Evolutionary conservation across 2,329 filamentous ascomycete species (phyloP), one percentile per base, ranked within the genome.

Genomic region (Colletotrichum sp.): DNA sequence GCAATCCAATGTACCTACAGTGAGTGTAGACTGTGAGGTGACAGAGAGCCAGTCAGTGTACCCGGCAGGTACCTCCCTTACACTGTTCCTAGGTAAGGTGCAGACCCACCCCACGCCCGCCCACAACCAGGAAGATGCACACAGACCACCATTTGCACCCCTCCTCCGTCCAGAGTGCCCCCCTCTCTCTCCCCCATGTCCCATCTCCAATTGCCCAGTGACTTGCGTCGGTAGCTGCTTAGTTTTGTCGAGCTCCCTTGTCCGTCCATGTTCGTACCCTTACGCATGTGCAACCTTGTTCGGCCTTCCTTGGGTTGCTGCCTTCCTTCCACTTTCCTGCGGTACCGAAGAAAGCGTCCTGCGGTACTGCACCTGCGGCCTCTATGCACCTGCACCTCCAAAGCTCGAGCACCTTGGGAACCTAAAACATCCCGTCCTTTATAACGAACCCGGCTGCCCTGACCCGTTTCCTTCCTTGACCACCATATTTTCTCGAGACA

Each of bases 331-430:
- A 67, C 60, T 43, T 55, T 55, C 57, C 66, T 24, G 55, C 57
- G 57, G 64, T 70, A 70, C 71, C 71, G 58, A 43, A 34, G 28
- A 64, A 60, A 71, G 55, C 55, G 32, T 60, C 48, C 66, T 66
- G 63, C 38, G 36, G 52, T 38, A 68, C 64, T n/a, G 43, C 43
- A 52, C 43, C 43, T 52, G 43, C 43, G 43, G 43, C n/a, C 43
- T 52, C 43, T 24, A 52, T 21, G 43, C n/a, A 52, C 43, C 43
- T 52, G 43, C 43, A 52, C 43, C n/a, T 52, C 21, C 60, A 26
- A 21, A 67, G 71, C 65, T 73, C 65, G 65, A 72, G 71, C 65
- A 55, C 30, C 38, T 43, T 52, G 65, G 67, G 67, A 74, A 70
- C 71, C 71, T 57, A 64, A 71, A 65, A 38, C 58, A 64, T 38